A percentile compares a stretch with the other conserved stretches of the same genome.
Conservation (phyloP, 2,329 filamentous ascomycete species). For the Tolypocladium guangdongense region DNA sequence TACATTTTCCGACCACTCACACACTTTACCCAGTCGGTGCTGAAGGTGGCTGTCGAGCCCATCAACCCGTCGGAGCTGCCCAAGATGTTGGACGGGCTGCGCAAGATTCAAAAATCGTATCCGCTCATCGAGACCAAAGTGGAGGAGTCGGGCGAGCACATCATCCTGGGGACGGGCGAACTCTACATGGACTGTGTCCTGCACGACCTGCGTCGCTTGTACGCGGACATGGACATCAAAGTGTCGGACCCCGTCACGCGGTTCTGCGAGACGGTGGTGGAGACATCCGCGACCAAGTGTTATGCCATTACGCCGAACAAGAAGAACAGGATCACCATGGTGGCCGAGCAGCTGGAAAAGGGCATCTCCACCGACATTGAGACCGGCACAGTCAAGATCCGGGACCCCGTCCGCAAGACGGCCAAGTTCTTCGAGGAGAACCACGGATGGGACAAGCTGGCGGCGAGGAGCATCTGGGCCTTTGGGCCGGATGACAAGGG, state of each 20-base stretch:
- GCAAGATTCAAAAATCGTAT: conserved; percentile 97
- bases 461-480: conserved; percentile 92
- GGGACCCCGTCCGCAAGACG: conserved; percentile 83
- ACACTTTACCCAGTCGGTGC: conserved; percentile 94
- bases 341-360: conserved; percentile 89
- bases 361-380: conserved; percentile 95
- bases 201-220: conserved; percentile 85
- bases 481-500: conserved; percentile 94
- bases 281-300: conserved; percentile 95
- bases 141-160: conserved; percentile 93
- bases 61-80: conserved; percentile 96
- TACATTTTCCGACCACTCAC: conserved; percentile 90
- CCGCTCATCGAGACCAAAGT: conserved; percentile 94
- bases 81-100: conserved; percentile 95
- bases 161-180: conserved; percentile 89
- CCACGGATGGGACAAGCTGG: conserved; percentile 93
- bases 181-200: conserved; percentile 99
- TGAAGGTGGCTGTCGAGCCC: conserved; percentile 95
- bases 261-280: conserved; percentile 96
- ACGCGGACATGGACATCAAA: conserved; percentile 98
- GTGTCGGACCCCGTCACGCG: conserved; percentile 95
- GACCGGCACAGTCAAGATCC: conserved; percentile 78
- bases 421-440: conserved; percentile 96
- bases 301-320: conserved; percentile 98
- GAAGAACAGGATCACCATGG: conserved; percentile 98